A percentile compares a stretch with the other conserved stretches of the same genome.
Conservation (phyloP, 257 asterid genomes). For the Leonotis leonurus region DNA sequence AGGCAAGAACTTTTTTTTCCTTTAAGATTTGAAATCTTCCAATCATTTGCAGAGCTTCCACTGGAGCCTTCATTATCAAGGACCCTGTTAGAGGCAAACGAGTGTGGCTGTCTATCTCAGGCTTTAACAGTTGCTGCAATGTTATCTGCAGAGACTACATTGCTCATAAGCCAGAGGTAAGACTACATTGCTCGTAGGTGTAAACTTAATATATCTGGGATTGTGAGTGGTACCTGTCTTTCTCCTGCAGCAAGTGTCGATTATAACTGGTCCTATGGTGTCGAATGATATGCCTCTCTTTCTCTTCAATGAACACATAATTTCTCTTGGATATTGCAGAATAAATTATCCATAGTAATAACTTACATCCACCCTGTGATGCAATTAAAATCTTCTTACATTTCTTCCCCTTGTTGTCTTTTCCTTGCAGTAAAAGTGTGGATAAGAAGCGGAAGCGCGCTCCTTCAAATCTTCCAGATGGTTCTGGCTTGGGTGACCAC, state of each 20-base stretch:
- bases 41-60: slow-evolving; percentile 79
- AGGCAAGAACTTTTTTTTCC: not conserved
- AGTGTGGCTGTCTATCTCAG: slow-evolving; percentile 71
- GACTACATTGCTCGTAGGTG: no score
- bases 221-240: not conserved
- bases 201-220: no score
- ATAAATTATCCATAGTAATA: not conserved
- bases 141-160: slow-evolving; percentile 89
- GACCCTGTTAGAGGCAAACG: slow-evolving; percentile 88
- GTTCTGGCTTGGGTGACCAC: slow-evolving; percentile 95
- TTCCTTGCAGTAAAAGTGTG: slow-evolving; percentile 39
- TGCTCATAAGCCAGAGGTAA: slow-evolving; percentile 70
- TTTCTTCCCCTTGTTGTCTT: not conserved
- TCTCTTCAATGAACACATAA: not conserved
- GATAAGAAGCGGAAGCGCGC: slow-evolving; percentile 74
- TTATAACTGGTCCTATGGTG: not conserved
- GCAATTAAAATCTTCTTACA: slow-evolving; percentile 2
- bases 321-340: not conserved
- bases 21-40: slow-evolving; percentile 12
- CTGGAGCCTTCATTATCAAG: slow-evolving; percentile 94
- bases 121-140: slow-evolving; percentile 91
- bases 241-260: not conserved
- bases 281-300: not conserved
- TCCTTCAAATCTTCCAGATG: slow-evolving; percentile 84
- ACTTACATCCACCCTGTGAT: not conserved